Evolutionary conservation across 305 asterid genomes (phyloP), one percentile per base, ranked within the genome.

Genomic region (Fraxinus angustifolia): DNA sequence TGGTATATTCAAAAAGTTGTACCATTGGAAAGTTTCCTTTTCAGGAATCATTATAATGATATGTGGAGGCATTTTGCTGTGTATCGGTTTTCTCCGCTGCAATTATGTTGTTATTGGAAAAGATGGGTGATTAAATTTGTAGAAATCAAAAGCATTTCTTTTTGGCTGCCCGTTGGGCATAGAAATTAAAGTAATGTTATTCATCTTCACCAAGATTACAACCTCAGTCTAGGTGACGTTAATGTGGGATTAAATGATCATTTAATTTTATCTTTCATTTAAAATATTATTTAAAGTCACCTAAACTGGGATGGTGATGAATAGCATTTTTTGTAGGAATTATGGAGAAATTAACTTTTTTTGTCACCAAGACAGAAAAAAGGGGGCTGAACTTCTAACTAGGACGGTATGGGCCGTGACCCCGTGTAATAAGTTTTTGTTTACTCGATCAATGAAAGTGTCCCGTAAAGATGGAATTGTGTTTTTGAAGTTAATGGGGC

Each of bases 81-180:
- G 73, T 8, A 65, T 65, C 73, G 14, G 12, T 62, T 23, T 62
- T 62, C 35, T 10, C 11, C 5, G 11, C 21, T 17, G n/a, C 34
- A 10, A 11, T 8, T 70, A 53, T 30, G 34, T 82, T 70, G 83
- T 26, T 21, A 12, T 65, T 60, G 67, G 53, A 26, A 35, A 73
- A 40, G 33, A 77, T n/a, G 62, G 80, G 53, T 48, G 45, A 62
- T 42, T 79, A 26, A n/a, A 16, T 81, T 71, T 77, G 68, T 79
- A 60, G 76, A 21, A 28, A 34, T 53, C n/a, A 2, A 26, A 3
- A 65, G 16, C 35, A 26, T 10, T 3, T 16, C 6, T 0, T 58
- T 58, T 58, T 21, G 8, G 28, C 11, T n/a, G 23, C n/a, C 0
- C 4, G 8, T 50, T 16, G 6, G 65, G 68, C 30, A 58, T 7